Evolutionary conservation across 768 basidiomycete genomes (phyloP).

Genomic region (Pulveroboletus sp.): DNA sequence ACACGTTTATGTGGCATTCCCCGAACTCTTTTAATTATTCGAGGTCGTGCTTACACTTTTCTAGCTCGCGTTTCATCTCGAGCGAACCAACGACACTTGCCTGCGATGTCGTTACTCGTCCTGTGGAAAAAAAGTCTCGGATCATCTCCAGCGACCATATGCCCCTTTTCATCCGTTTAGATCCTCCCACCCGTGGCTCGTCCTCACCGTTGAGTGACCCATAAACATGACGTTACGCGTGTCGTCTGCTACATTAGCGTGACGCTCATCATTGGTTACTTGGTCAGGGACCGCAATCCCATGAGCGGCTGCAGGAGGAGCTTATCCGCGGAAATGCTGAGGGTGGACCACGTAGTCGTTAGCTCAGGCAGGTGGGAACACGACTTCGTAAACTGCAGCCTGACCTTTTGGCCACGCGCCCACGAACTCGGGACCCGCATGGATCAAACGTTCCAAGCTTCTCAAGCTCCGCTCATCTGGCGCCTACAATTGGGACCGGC

Average conservation of each 20-base stretch:
- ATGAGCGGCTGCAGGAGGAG: constrained; percentile 1
- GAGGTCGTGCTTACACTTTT: constrained; percentile 13
- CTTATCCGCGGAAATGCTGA: constrained; percentile 21
- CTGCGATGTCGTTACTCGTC: constrained; percentile 49
- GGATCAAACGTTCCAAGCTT: not conserved
- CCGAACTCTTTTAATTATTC: constrained; percentile 21
- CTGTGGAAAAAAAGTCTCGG: constrained; percentile 48
- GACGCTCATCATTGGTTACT: constrained; percentile 14
- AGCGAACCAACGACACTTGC: constrained; percentile 2
- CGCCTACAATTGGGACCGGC: not conserved
- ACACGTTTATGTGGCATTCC: constrained; percentile 22
- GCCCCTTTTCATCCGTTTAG: constrained; percentile 38
- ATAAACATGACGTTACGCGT: constrained; percentile 17
- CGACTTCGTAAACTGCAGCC: not conserved
- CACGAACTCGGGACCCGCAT: not conserved
- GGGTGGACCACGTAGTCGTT: constrained; percentile 14
- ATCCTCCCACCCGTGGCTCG: constrained; percentile 6
- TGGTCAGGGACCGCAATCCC: constrained; percentile 14
- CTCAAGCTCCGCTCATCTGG: not conserved
- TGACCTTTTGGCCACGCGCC: constrained; percentile 1
- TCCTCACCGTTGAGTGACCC: constrained; percentile 6
- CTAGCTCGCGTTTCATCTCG: constrained; percentile 16
- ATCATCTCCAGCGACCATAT: constrained; percentile 54
- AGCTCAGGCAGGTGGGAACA: constrained; percentile 24
- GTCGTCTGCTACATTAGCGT: constrained; percentile 6